A percentile compares a stretch with the other conserved stretches of the same genome.
phyloP scores from a whole-genome alignment of 1,139 yeast genomes.

The Scheffersomyces insectosa region DNA sequence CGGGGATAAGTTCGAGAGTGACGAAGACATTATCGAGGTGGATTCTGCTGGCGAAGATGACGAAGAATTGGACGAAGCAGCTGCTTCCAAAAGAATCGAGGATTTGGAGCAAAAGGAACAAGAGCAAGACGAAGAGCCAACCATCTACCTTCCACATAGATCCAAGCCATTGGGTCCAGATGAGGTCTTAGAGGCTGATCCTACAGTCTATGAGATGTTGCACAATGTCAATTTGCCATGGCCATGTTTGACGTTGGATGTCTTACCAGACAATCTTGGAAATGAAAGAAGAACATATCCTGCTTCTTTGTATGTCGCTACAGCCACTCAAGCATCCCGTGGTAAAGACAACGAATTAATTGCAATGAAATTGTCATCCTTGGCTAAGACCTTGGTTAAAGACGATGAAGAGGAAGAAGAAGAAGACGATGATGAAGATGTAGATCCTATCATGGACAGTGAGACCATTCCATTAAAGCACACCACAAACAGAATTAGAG shows the following conservation, averaged over 20 bases:
- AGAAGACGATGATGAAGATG: conserved; percentile 59
- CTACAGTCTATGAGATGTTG: conserved; percentile 92
- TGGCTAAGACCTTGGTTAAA: conserved; percentile 80
- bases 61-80: conserved; percentile 42
- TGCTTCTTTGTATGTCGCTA: conserved; percentile 78
- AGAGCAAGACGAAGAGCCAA: conserved; percentile 29
- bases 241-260: conserved; percentile 93
- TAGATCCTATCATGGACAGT: conserved; percentile 85
- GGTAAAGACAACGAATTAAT: conserved; percentile 86
- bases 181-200: conserved; percentile 96
- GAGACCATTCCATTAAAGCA: conserved; percentile 74
- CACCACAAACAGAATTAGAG: conserved; percentile 88
- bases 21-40: conserved; percentile 81
- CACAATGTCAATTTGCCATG: conserved; percentile 93
- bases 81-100: conserved; percentile 23
- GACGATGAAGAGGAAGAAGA: conserved; percentile 75
- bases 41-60: conserved; percentile 70
- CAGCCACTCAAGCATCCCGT: conserved; percentile 93
- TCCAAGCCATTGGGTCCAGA: conserved; percentile 91
- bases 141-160: conserved; percentile 80
- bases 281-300: conserved; percentile 88
- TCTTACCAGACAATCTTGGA: conserved; percentile 85
- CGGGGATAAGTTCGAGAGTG: conserved; percentile 94
- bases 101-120: conserved; percentile 26
- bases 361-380: conserved; percentile 77